Conservation (phyloP, 202 grass and related monocot genomes). For the Cymbopogon flexuosus region DNA sequence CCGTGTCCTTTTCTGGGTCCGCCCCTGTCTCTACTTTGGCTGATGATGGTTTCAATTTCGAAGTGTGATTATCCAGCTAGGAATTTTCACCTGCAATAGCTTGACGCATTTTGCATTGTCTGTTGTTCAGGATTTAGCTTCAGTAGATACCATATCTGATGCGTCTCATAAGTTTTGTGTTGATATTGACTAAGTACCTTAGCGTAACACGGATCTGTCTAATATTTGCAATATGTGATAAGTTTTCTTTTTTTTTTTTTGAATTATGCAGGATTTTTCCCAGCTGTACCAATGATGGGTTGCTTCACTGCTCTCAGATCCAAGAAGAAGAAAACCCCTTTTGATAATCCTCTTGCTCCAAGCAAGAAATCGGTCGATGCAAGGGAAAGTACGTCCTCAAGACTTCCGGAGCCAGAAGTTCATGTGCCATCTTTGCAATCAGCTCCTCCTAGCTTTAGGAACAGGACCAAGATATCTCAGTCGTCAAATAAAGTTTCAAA, state of each 20-base stretch:
- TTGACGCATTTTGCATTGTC: not conserved
- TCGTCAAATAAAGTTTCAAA: slow-evolving; percentile 37
- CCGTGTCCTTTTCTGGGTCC: not conserved
- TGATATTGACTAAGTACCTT: slow-evolving; percentile 5
- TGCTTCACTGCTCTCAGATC: slow-evolving; percentile 79
- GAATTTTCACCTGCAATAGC: slow-evolving; percentile 8
- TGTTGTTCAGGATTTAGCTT: slow-evolving; percentile 18
- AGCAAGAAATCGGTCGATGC: slow-evolving; percentile 39
- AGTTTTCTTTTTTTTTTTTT: not conserved
- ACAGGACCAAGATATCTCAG: slow-evolving; percentile 51
- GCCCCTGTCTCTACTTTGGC: not conserved
- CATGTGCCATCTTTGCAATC: slow-evolving; percentile 75
- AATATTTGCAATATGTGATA: slow-evolving; percentile 14
- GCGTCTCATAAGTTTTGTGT: slow-evolving; percentile 9
- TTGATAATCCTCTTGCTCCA: slow-evolving; percentile 23
- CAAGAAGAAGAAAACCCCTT: slow-evolving; percentile 62
- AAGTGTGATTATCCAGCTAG: not conserved
- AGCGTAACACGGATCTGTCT: slow-evolving; percentile 7
- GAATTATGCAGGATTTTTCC: slow-evolving; percentile 16
- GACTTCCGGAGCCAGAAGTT: slow-evolving; percentile 74
- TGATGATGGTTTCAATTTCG: not conserved
- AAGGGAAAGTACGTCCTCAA: slow-evolving; percentile 45
- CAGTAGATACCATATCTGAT: slow-evolving; percentile 11
- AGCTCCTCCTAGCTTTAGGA: slow-evolving; percentile 88
- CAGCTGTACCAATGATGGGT: slow-evolving; percentile 55